A percentile compares a stretch with the other conserved stretches of the same genome.
Evolutionary conservation across 768 basidiomycete species (phyloP).

Genomic region (Goffeauzyma gilvescens): DNA sequence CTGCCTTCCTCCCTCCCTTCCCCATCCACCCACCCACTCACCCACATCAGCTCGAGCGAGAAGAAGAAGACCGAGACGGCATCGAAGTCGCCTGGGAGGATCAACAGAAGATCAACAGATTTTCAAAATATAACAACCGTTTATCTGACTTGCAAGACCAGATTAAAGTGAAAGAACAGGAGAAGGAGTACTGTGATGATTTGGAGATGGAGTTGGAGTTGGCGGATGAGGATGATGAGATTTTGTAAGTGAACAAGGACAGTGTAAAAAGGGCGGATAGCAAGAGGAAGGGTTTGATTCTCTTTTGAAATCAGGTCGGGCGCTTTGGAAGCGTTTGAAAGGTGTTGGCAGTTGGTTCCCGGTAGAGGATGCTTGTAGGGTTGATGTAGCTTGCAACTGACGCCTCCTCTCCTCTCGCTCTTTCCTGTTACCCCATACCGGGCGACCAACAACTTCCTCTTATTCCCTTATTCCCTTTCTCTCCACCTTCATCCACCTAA

Average conservation of each 20-base stretch:
- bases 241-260: slow-evolving; percentile 51
- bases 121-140: slow-evolving; percentile 76
- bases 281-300: too few species aligned
- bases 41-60: slow-evolving; percentile 6
- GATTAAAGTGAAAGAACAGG: slow-evolving; percentile 59
- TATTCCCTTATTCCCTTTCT: background rate
- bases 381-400: background rate
- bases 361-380: too few species aligned
- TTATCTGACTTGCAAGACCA: slow-evolving; percentile 52
- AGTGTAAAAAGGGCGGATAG: too few species aligned
- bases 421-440: too few species aligned
- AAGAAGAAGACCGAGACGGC: slow-evolving; percentile 29
- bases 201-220: slow-evolving; percentile 71
- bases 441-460: background rate
- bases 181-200: slow-evolving; percentile 86
- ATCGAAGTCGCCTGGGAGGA: slow-evolving; percentile 39
- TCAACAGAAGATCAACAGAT: slow-evolving; percentile 75
- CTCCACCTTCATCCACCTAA: background rate
- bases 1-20: background rate
- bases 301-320: too few species aligned
- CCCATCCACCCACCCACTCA: background rate
- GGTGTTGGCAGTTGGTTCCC: too few species aligned
- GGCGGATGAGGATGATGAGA: slow-evolving; percentile 60
- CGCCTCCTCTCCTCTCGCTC: too few species aligned
- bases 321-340: too few species aligned